Conservation (phyloP, 2,329 filamentous ascomycete species). For the Exophiala calicioides region DNA sequence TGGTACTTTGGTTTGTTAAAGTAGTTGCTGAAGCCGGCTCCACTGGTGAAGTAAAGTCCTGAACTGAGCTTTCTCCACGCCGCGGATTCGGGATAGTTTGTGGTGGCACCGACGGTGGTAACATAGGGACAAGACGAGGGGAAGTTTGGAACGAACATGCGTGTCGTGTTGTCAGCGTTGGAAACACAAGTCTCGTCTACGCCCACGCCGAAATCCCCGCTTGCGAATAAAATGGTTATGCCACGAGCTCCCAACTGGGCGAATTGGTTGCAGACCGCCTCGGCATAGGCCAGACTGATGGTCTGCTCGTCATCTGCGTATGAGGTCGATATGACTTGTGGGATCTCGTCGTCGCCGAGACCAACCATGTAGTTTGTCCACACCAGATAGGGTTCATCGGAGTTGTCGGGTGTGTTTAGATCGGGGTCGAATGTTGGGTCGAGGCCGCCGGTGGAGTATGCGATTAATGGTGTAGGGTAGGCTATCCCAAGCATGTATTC, state of each 20-base stretch:
- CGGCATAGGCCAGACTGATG: constrained; percentile 62
- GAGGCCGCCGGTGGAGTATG: constrained; percentile 57
- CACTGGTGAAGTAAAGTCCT: constrained; percentile 41
- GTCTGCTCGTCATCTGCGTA: constrained; percentile 69
- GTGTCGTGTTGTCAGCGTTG: constrained; percentile 57
- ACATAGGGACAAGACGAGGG: constrained; percentile 63
- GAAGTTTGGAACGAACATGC: constrained; percentile 57
- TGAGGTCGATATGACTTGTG: constrained; percentile 63
- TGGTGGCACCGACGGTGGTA: constrained; percentile 60
- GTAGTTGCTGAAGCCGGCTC: constrained; percentile 51
- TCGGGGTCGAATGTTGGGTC: constrained; percentile 23
- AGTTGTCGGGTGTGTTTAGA: constrained; percentile 16
- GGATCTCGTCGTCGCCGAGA: constrained; percentile 48
- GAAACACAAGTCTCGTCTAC: constrained; percentile 48
- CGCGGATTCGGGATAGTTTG: constrained; percentile 51
- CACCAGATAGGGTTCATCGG: constrained; percentile 23
- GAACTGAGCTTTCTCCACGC: constrained; percentile 17
- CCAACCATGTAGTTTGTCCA: constrained; percentile 24
- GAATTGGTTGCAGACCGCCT: constrained; percentile 61
- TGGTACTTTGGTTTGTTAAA: constrained; percentile 54
- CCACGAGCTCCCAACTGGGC: constrained; percentile 67
- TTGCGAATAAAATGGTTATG: constrained; percentile 65
- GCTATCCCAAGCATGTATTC: constrained; percentile 30
- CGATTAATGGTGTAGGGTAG: constrained; percentile 47
- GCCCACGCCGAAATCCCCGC: constrained; percentile 65